These are phyloP conservation scores for Megacollybia marginata DNA, from an alignment of 768 basidiomycete species.

Conservation along the genomic window DNA sequence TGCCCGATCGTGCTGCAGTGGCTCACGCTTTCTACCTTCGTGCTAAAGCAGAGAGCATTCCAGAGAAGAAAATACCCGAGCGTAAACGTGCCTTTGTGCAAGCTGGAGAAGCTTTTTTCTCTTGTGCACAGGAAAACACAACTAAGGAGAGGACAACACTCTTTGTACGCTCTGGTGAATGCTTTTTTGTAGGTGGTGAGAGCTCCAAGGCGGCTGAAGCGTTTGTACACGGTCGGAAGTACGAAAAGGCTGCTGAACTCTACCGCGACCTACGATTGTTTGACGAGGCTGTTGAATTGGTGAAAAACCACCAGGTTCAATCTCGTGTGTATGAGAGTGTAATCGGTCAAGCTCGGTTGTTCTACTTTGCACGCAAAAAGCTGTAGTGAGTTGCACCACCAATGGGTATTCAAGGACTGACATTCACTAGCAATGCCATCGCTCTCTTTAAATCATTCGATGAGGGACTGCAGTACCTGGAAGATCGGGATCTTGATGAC, in stretches of 20 bases:
- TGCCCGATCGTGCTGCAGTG: slow-evolving; percentile 25
- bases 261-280: slow-evolving; percentile 45
- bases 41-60: slow-evolving; percentile 28
- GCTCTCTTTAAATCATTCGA: slow-evolving; percentile 43
- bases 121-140: slow-evolving; percentile 27
- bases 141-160: slow-evolving; percentile 26
- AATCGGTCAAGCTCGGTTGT: slow-evolving; percentile 34
- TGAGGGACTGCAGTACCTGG: slow-evolving; percentile 49
- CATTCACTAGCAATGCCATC: slow-evolving; percentile 32
- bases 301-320: slow-evolving; percentile 28
- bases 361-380: slow-evolving; percentile 30
- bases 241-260: slow-evolving; percentile 31
- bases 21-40: slow-evolving; percentile 38
- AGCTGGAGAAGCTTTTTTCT: slow-evolving; percentile 44
- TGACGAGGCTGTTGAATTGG: slow-evolving; percentile 43
- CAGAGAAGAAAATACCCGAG: slow-evolving; percentile 10
- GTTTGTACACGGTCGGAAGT: slow-evolving; percentile 36
- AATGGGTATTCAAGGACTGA: not conserved
- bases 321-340: slow-evolving; percentile 26
- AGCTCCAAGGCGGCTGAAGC: slow-evolving; percentile 34
- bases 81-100: slow-evolving; percentile 20
- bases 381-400: slow-evolving; percentile 17
- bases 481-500: slow-evolving; percentile 43
- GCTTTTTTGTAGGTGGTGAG: slow-evolving; percentile 33
- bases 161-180: slow-evolving; percentile 36